Base-by-base conservation (phyloP, 768 basidiomycete genomes). In the Phylloporus arenicola region DNA sequence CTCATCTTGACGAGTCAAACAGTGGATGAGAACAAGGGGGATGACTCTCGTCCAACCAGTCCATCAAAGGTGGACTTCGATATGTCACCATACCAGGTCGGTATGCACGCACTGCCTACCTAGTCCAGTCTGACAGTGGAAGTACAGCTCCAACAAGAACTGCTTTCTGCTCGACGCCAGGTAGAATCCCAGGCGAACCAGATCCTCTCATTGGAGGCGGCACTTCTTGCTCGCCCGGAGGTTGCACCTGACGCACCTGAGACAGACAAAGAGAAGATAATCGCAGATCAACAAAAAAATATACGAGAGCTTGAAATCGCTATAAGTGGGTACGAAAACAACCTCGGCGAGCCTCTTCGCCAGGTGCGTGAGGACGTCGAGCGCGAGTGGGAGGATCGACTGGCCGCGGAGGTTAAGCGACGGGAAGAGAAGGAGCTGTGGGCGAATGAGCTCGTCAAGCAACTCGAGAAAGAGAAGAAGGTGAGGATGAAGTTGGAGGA, bases 41-140 rank as follows among this genome's bases (percentile, higher is more conserved):
- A 81, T 48, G 85, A 87, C 45, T 85, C 87, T 22, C 75, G 88
- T 16, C 87, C 92, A 1, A 75, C 75, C 6, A 93, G 91, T 67
- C 93, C 93, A 0, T 78, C 79, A 48, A 95, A 94, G 72, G 72
- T 96, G 29, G 89, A 94, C 65, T 94, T 92, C 58, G 88, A 92
- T 62, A 82, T 88, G 81, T 81, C 88, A 1, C 87, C 89, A 3
- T 91, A 91, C 55, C 85, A 92, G 72, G 86, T 87, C 41, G 27
- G 65, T 57, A 11, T 2, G 17, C 22, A 9, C 12, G 4, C 31
- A 13, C n/a, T 13, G 3, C 40, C 16, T 39, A 29, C 33, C 4
- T 20, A 22, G 27, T 20, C 19, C 19, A 9, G 33, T 42, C 27
- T 43, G 16, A 45, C 35, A 6, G 41, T 43, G 35, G 43, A 22